A percentile compares a stretch with the other conserved stretches of the same genome.
Evolutionary conservation across 192 early-diverging fungal genomes (phyloP).

Genomic region (Funneliformis geosporum): DNA sequence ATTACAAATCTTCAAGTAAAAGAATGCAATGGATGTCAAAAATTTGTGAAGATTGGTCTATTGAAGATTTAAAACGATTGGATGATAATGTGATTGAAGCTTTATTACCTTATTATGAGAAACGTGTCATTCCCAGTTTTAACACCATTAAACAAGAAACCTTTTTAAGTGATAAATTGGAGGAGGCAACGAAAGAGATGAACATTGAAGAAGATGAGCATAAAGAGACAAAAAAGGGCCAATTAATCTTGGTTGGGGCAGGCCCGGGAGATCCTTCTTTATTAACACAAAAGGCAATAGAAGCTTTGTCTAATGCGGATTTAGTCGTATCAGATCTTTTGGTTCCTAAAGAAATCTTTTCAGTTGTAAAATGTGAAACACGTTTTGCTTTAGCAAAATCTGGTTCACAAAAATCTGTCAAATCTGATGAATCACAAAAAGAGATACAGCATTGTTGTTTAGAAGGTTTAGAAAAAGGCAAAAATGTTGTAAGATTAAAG

Average conservation of each 20-base stretch:
- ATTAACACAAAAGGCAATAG: slow-evolving; percentile 71
- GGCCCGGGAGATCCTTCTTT: slow-evolving; percentile 84
- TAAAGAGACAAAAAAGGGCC: slow-evolving; percentile 30
- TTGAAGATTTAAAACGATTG: slow-evolving; percentile 69
- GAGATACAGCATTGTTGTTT: slow-evolving; percentile 75
- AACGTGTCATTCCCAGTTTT: slow-evolving; percentile 32
- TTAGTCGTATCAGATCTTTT: slow-evolving; percentile 83
- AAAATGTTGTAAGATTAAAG: slow-evolving; percentile 83
- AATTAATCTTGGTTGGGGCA: slow-evolving; percentile 74
- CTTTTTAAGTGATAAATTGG: not conserved
- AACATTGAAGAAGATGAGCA: not conserved
- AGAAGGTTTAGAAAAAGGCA: slow-evolving; percentile 63
- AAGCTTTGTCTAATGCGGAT: slow-evolving; percentile 68
- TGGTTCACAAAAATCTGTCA: slow-evolving; percentile 53
- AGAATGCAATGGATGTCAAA: slow-evolving; percentile 84
- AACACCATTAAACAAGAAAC: not conserved
- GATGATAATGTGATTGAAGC: slow-evolving; percentile 60
- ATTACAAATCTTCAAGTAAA: slow-evolving; percentile 60
- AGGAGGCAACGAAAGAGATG: not conserved
- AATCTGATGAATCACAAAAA: slow-evolving; percentile 73
- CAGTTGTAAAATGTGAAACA: slow-evolving; percentile 54
- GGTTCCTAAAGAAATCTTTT: slow-evolving; percentile 62
- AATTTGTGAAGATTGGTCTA: slow-evolving; percentile 83
- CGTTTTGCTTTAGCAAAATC: slow-evolving; percentile 62
- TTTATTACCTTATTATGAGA: slow-evolving; percentile 65